Evolutionary conservation across 2,329 filamentous ascomycete genomes (phyloP).

Genomic region (Hymenoscyphus repandus): DNA sequence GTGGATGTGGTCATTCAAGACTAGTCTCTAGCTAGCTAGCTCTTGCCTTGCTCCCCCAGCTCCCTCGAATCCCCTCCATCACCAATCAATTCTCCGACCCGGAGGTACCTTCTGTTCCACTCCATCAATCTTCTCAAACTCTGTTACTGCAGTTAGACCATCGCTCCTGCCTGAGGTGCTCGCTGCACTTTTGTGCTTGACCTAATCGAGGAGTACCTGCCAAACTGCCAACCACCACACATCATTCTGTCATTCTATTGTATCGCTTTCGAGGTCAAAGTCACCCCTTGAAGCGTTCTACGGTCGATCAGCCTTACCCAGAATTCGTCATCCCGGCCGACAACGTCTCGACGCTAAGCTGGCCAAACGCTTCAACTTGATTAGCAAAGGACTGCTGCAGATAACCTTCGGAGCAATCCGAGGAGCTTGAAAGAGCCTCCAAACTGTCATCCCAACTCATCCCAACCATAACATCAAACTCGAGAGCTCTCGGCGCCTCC

Average conservation of each 20-base stretch:
- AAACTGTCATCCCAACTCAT: neutral
- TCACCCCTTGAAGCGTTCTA: conserved; percentile 3
- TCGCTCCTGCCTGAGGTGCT: neutral
- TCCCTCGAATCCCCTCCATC: neutral
- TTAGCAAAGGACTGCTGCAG: conserved; percentile 15
- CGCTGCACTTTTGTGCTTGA: conserved; percentile 4
- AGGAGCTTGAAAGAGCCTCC: conserved; percentile 19
- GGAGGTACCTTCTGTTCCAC: neutral
- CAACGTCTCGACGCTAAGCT: conserved; percentile 15
- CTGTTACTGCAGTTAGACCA: conserved; percentile 3
- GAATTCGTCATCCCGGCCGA: conserved; percentile 12
- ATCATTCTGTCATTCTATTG: neutral
- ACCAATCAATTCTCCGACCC: conserved; percentile 10
- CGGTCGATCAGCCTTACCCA: conserved; percentile 12
- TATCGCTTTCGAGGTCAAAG: conserved; percentile 9
- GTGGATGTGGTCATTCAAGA: neutral
- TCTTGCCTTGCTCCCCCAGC: neutral
- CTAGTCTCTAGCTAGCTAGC: neutral
- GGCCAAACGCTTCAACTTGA: conserved; percentile 1
- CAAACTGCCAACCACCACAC: neutral
- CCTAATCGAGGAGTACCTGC: conserved; percentile 13
- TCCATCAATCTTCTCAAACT: conserved; percentile 7
- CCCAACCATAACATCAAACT: conserved; percentile 11
- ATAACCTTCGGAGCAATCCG: conserved; percentile 16
- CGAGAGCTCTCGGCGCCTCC: conserved; percentile 12